Evolutionary conservation across 352 stramenopile genomes (phyloP).

Genomic region (Phytophthora quininea): DNA sequence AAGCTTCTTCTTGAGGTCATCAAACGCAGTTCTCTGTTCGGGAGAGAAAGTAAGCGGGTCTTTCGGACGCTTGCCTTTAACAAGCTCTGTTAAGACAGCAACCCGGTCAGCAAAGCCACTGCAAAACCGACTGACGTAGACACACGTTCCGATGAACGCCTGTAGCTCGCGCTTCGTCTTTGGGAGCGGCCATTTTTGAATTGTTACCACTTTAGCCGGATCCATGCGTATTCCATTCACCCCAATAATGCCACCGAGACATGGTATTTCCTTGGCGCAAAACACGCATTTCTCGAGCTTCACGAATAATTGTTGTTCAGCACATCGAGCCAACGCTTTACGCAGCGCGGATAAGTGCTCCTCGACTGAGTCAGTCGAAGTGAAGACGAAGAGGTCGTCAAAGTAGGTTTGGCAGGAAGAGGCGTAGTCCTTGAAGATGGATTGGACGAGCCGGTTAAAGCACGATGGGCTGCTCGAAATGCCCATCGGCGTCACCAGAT

Average conservation of each 20-base stretch:
- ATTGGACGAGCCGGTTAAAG: constrained; percentile 5
- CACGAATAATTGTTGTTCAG: constrained; percentile 4
- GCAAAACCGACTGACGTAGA: constrained; percentile 17
- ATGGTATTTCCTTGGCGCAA: neutral
- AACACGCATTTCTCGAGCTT: constrained; percentile 23
- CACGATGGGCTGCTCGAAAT: constrained; percentile 2
- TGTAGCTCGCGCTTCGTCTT: constrained; percentile 15
- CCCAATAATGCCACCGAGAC: neutral
- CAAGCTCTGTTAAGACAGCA: constrained; percentile 4
- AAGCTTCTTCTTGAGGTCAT: neutral
- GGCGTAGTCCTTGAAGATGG: neutral
- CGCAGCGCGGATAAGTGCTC: neutral
- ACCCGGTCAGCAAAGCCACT: constrained; percentile 1
- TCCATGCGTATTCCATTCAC: constrained; percentile 12
- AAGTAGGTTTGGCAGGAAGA: constrained; percentile 7
- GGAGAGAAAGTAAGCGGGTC: neutral
- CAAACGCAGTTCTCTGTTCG: neutral
- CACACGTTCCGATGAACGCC: constrained; percentile 17
- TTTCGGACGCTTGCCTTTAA: neutral
- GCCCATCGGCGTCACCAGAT: constrained; percentile 11
- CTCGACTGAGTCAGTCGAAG: neutral
- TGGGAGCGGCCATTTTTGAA: constrained; percentile 14
- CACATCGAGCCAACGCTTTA: neutral
- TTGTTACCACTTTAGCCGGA: neutral
- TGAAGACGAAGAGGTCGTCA: constrained; percentile 13